Evolutionary conservation across 805 yeast species (phyloP).

Genomic region (Candida hungchunana): DNA sequence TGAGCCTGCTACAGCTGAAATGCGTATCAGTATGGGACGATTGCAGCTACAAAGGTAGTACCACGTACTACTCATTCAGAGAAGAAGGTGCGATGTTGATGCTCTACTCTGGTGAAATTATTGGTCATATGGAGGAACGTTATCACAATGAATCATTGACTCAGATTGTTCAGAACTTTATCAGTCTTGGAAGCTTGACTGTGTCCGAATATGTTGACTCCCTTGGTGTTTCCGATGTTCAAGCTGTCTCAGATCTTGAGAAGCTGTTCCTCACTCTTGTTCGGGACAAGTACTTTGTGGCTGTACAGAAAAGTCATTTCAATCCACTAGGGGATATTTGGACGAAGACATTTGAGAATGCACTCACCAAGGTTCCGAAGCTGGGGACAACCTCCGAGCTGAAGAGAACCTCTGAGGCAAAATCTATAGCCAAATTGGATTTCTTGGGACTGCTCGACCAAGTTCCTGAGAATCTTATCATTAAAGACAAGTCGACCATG

Average conservation of each 20-base stretch:
- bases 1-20: slow-evolving; percentile 72
- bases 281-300: slow-evolving; percentile 47
- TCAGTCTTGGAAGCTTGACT: slow-evolving; percentile 65
- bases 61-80: slow-evolving; percentile 52
- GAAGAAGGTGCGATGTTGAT: slow-evolving; percentile 61
- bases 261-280: slow-evolving; percentile 41
- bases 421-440: slow-evolving; percentile 39
- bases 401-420: slow-evolving; percentile 57
- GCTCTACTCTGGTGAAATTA: slow-evolving; percentile 74
- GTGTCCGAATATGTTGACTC: slow-evolving; percentile 44
- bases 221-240: slow-evolving; percentile 26
- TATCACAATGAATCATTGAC: slow-evolving; percentile 42
- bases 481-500: slow-evolving; percentile 32
- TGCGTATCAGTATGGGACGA: slow-evolving; percentile 68
- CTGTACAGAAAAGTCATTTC: slow-evolving; percentile 37
- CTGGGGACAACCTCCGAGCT: slow-evolving; percentile 44
- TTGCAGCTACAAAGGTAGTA: slow-evolving; percentile 23
- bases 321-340: slow-evolving; percentile 36
- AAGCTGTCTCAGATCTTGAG: slow-evolving; percentile 28
- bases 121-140: slow-evolving; percentile 44
- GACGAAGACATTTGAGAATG: slow-evolving; percentile 37
- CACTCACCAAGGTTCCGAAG: slow-evolving; percentile 36
- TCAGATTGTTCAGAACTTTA: slow-evolving; percentile 61
- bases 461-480: slow-evolving; percentile 27
- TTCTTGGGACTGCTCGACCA: slow-evolving; percentile 33